Base-by-base conservation (phyloP, 192 early-diverging fungal genomes). In the Backusella tarrabulga region DNA sequence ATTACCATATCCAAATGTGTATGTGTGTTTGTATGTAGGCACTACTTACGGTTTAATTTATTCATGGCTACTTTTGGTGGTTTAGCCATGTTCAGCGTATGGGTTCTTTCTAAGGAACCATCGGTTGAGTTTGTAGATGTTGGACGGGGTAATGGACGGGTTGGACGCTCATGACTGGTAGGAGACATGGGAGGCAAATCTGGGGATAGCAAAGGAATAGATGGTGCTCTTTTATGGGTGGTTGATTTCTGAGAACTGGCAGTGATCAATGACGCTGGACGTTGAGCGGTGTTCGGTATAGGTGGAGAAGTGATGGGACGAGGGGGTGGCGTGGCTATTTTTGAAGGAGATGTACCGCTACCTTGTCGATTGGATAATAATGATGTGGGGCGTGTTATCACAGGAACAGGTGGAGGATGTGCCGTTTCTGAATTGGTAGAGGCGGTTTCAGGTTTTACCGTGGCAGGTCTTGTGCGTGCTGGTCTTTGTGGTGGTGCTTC, bases 171-270 rank as follows among this genome's bases (percentile, higher is more conserved):
- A 36, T 76, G 17, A 14, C 23, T 63, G 23, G 46, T 50, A n/a
- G 46, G 46, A n/a, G 46, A 50, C 15, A 26, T 67, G 0, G 76
- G 80, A 40, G 38, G 38, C 11, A 40, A 40, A 40, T 40, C 82
- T 15, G 82, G 78, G 6, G 82, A 77, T 34, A 71, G n/a, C 52
- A 83, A 68, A 15, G 71, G 69, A n/a, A 80, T 17, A n/a, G 81
- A 79, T 8, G 74, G 67, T 23, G 74, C 56, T 21, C 75, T 35
- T 42, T 52, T 73, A 40, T 76, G 71, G 4, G 15, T 34, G 6
- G 71, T 7, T 17, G 71, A 0, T 29, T 50, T 71, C 15, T 50
- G 54, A 42, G 52, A 38, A 32, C 36, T 68, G 29, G 68, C 14
- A 38, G 63, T 41, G 1, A 54, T 17, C 19, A 44, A 23, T 1